Conservation (phyloP, 2,329 filamentous ascomycete species). For the Scedosporium aurantiacum region DNA sequence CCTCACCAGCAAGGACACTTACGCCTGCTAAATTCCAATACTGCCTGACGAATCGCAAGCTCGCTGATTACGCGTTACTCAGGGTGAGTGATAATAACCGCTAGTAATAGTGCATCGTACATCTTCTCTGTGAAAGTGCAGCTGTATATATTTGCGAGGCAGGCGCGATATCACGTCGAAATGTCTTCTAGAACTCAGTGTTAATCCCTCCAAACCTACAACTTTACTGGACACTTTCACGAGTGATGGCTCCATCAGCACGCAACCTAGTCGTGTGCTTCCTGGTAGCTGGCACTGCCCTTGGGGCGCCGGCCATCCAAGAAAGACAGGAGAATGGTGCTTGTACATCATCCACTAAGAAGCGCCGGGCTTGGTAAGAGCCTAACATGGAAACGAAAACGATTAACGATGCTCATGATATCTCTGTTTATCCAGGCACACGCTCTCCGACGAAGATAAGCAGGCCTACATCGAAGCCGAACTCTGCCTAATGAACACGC, state of each 20-base stretch:
- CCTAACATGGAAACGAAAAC: background rate
- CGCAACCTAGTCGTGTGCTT: background rate
- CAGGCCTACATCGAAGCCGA: background rate
- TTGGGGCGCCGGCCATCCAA: background rate
- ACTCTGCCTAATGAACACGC: conserved; percentile 1
- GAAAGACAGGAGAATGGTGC: background rate
- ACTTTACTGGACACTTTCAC: no score
- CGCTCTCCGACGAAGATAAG: background rate
- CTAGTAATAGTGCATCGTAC: background rate
- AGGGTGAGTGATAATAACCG: background rate
- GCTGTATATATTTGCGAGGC: no score
- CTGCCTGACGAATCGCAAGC: background rate
- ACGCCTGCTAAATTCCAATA: background rate
- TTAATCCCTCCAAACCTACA: background rate
- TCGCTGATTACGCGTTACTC: background rate
- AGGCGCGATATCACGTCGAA: no score
- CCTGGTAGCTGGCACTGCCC: background rate
- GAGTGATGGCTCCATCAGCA: background rate
- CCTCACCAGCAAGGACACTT: background rate
- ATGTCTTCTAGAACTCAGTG: background rate
- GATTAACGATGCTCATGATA: no score
- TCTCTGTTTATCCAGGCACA: background rate
- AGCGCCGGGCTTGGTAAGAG: background rate
- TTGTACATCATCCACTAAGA: background rate
- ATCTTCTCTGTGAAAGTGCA: background rate